Percentiles rank a stretch among this genome's conserved stretches.
These are phyloP conservation scores for Prunus mume DNA, from an alignment of 306 rosid species.

Conservation along the genomic window DNA sequence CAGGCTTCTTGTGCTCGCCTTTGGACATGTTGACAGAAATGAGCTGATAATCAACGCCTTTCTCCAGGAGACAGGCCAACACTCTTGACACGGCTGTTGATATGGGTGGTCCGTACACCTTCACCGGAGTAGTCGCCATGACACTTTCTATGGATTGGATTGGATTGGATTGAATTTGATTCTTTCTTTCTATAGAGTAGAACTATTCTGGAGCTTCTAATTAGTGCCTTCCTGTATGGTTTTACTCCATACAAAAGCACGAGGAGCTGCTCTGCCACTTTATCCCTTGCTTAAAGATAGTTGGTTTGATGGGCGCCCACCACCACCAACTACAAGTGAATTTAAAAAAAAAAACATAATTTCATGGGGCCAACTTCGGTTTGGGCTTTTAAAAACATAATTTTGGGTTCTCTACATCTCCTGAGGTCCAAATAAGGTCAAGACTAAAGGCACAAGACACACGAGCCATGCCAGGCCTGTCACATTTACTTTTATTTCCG, in stretches of 20 bases:
- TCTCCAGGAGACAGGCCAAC: slow-evolving; percentile 71
- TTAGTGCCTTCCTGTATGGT: not conserved
- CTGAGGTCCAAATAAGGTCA: no score
- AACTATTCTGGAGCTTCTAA: not conserved
- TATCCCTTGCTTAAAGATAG: slow-evolving; percentile 17
- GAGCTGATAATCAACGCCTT: slow-evolving; percentile 59
- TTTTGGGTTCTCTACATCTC: no score
- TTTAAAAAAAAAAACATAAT: not conserved
- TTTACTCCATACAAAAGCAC: slow-evolving; percentile 23
- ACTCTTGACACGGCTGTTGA: slow-evolving; percentile 85
- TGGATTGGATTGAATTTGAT: not conserved
- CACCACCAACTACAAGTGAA: not conserved
- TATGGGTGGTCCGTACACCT: slow-evolving; percentile 77
- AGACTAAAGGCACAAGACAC: no score
- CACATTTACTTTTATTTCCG: no score
- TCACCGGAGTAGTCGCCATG: slow-evolving; percentile 63
- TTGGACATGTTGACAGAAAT: slow-evolving; percentile 67
- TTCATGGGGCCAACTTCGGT: not conserved
- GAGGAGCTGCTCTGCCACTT: not conserved
- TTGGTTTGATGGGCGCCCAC: slow-evolving; percentile 8
- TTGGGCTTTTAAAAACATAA: not conserved
- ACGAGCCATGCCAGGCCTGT: no score
- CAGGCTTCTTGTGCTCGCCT: slow-evolving; percentile 77
- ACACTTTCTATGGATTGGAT: not conserved
- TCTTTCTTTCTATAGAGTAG: not conserved